phyloP scores from a whole-genome alignment of 768 basidiomycete species.

The Mycena galopus region DNA sequence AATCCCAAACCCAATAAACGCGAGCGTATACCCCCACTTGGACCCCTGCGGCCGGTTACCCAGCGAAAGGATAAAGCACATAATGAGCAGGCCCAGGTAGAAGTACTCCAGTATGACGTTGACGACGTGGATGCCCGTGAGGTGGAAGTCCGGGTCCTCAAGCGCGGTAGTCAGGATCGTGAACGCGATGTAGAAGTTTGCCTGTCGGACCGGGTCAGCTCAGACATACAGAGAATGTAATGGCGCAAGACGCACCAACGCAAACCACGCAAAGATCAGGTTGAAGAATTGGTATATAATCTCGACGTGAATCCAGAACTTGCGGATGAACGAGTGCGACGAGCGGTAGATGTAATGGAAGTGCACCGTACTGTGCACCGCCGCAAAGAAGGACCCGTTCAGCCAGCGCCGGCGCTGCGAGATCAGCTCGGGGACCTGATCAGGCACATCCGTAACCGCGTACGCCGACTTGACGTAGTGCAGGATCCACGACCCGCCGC shows the following conservation, averaged over 20 bases:
- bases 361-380: conserved; percentile 90
- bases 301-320: conserved; percentile 96
- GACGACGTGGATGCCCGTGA: conserved; percentile 75
- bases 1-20: conserved; percentile 89
- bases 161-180: conserved; percentile 80
- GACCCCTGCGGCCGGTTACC: conserved; percentile 95
- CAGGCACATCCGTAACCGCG: conserved; percentile 93
- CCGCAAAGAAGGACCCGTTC: conserved; percentile 98
- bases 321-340: conserved; percentile 83
- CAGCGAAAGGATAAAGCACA: conserved; percentile 88
- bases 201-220: conserved; percentile 53
- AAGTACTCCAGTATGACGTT: conserved; percentile 88
- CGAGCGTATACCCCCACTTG: conserved; percentile 87
- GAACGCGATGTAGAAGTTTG: conserved; percentile 94
- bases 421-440: conserved; percentile 94
- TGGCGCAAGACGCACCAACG: conserved; percentile 64
- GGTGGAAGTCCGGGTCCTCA: conserved; percentile 70
- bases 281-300: conserved; percentile 93
- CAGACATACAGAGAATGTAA: background rate
- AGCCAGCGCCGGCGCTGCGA: conserved; percentile 97
- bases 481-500: conserved; percentile 89
- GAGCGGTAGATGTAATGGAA: conserved; percentile 97
- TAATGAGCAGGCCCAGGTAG: conserved; percentile 88
- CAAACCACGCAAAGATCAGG: conserved; percentile 93
- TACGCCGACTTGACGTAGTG: conserved; percentile 98